A percentile compares a stretch with the other conserved stretches of the same genome.
These are phyloP conservation scores for Spongiforma sp. DNA, from an alignment of 1,284 basidiomycete species.

Conservation along the genomic window DNA sequence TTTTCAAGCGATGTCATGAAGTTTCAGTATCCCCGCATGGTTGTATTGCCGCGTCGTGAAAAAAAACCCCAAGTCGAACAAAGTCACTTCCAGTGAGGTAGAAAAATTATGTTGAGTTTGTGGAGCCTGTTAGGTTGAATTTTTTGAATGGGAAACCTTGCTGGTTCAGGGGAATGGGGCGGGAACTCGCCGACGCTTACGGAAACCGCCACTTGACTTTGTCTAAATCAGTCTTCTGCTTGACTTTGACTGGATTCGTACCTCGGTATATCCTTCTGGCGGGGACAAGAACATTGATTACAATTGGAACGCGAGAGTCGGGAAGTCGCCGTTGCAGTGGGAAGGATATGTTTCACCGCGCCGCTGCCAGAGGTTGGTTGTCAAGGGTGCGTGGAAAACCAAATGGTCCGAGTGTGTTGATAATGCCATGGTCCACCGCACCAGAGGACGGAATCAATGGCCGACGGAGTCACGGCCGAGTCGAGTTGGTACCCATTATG, in stretches of 20 bases:
- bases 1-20: slow-evolving; percentile 7
- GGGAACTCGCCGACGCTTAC: slow-evolving; percentile 15
- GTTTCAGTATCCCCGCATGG: slow-evolving; percentile 27
- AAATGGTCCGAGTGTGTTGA: background rate
- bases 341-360: slow-evolving; percentile 11
- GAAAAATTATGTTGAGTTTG: background rate
- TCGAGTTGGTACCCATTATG: no score
- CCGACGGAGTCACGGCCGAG: no score
- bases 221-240: slow-evolving; percentile 15
- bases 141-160: slow-evolving; percentile 13
- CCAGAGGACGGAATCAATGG: background rate
- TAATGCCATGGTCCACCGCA: background rate
- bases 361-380: background rate
- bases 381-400: slow-evolving; percentile 10
- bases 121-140: background rate
- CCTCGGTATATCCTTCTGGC: background rate
- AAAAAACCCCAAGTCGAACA: background rate
- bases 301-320: slow-evolving; percentile 4
- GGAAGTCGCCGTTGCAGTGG: background rate
- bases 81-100: slow-evolving; percentile 8
- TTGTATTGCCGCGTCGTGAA: slow-evolving; percentile 25
- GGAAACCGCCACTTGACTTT: slow-evolving; percentile 16
- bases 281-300: no score
- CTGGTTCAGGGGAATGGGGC: slow-evolving; percentile 10
- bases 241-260: slow-evolving; percentile 5